Base-by-base conservation (phyloP, 768 basidiomycete species). In the Russula vinacea region DNA sequence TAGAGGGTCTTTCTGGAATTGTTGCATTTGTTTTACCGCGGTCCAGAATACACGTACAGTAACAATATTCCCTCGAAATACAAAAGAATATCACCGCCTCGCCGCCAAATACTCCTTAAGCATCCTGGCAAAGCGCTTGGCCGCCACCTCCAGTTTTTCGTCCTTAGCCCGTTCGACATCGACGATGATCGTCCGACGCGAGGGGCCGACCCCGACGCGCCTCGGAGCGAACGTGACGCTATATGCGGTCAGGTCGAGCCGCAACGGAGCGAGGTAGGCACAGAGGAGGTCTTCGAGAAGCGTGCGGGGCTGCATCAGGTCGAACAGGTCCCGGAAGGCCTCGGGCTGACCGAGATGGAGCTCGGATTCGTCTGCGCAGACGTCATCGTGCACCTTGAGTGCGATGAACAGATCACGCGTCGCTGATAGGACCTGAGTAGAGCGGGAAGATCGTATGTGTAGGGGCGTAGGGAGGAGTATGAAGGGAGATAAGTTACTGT, bases 271-370 rank as follows among this genome's bases (percentile, higher is more conserved):
- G 39, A 81, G 82, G 56, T 79, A 76, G 39, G 72, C 61, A 32
- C 76, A 71, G 14, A 92, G 79, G 42, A 93, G 79, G 72, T 93
- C 91, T 73, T 93, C 91, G 19, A 88, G 72, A 24, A 90, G 77
- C 37, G 84, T 82, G 55, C 84, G 82, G 5, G 91, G 91, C 74
- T 92, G 88, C 29, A 29, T 29, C 29, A 29, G 29, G 29, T 29
- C 29, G 29, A 29, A 29, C 29, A 29, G 75, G 69, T 92, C 91
- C 64, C 84, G 85, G 78, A 88, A 92, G 11, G 82, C 80, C 72
- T 91, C 90, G 59, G 87, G 85, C 14, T 86, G 79, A 69, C 87
- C 87, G 53, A 90, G 82, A 68, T 93, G 89, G 29, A 92, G 79
- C 71, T 85, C 84, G 2, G 82, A 80, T 54, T 90, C 88, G 74